phyloP scores from a whole-genome alignment of 305 asterid species.

The Ajuga reptans region DNA sequence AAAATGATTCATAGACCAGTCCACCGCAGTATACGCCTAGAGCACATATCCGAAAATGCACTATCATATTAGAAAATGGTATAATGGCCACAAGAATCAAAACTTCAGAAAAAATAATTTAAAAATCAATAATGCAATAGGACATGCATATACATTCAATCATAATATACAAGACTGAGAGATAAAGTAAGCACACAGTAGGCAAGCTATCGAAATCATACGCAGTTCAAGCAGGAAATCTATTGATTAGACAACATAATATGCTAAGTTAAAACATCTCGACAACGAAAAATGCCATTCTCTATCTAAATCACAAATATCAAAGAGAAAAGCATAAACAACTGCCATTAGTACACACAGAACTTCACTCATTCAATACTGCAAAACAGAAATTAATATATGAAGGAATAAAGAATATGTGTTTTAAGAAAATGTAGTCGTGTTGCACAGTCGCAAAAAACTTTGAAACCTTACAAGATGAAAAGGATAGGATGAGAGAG shows the following conservation, averaged over 20 bases:
- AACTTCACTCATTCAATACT: neutral
- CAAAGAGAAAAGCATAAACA: neutral
- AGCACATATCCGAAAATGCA: conserved; percentile 26
- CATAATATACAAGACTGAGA: neutral
- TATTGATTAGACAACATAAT: conserved; percentile 3
- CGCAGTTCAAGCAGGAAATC: conserved; percentile 5
- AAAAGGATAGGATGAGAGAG: neutral
- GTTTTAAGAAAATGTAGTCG: neutral
- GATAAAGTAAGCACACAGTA: conserved; percentile 2
- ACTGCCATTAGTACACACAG: neutral
- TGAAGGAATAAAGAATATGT: neutral
- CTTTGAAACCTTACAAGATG: conserved; percentile 5
- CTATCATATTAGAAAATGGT: conserved; percentile 21
- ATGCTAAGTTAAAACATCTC: neutral
- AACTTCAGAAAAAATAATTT: neutral
- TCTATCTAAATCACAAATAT: neutral
- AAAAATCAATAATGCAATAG: conserved; percentile 7
- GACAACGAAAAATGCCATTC: conserved; percentile 7
- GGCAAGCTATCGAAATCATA: neutral
- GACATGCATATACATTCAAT: conserved; percentile 1
- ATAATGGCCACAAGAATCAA: neutral
- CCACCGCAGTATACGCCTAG: conserved; percentile 78
- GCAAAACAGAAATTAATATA: neutral
- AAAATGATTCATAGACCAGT: conserved; percentile 70
- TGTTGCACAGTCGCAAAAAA: neutral